These are phyloP conservation scores for Leucocoprinus gongylophorus DNA, from an alignment of 1,284 basidiomycete species.

Conservation along the genomic window DNA sequence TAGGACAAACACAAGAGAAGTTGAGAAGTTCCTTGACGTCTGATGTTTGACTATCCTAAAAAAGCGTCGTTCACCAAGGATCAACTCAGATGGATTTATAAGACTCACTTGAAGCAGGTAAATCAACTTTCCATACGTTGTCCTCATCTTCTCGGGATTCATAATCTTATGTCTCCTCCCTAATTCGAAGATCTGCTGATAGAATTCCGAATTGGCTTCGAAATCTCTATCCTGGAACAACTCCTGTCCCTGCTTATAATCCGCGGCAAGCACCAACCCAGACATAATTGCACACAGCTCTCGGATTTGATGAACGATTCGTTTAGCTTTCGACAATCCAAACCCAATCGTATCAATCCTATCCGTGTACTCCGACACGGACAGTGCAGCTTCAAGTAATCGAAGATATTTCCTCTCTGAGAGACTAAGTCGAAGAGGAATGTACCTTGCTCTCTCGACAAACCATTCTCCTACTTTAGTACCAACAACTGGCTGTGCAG, in stretches of 20 bases:
- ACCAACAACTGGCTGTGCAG: conserved; percentile 50
- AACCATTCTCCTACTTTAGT: conserved; percentile 72
- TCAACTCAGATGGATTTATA: background rate
- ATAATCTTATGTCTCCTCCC: conserved; percentile 81
- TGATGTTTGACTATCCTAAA: conserved; percentile 67
- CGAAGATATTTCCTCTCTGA: conserved; percentile 72
- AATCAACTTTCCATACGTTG: conserved; percentile 77
- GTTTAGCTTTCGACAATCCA: conserved; percentile 67
- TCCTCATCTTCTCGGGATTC: conserved; percentile 84
- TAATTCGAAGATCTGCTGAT: conserved; percentile 68
- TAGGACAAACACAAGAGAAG: conserved; percentile 68
- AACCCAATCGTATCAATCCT: conserved; percentile 74
- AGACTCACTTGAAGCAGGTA: conserved; percentile 65
- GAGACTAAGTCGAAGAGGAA: conserved; percentile 67
- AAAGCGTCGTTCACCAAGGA: background rate
- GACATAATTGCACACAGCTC: conserved; percentile 80
- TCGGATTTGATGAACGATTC: conserved; percentile 75
- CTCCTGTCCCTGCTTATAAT: conserved; percentile 80
- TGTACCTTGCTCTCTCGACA: conserved; percentile 67
- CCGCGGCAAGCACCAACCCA: conserved; percentile 67
- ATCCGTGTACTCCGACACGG: conserved; percentile 80
- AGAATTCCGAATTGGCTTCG: conserved; percentile 66
- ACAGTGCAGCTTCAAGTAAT: conserved; percentile 70
- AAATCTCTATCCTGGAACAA: conserved; percentile 74
- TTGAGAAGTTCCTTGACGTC: conserved; percentile 70